These are phyloP conservation scores for Solanum tarapatanum DNA, from an alignment of 257 asterid species.

Conservation along the genomic window DNA sequence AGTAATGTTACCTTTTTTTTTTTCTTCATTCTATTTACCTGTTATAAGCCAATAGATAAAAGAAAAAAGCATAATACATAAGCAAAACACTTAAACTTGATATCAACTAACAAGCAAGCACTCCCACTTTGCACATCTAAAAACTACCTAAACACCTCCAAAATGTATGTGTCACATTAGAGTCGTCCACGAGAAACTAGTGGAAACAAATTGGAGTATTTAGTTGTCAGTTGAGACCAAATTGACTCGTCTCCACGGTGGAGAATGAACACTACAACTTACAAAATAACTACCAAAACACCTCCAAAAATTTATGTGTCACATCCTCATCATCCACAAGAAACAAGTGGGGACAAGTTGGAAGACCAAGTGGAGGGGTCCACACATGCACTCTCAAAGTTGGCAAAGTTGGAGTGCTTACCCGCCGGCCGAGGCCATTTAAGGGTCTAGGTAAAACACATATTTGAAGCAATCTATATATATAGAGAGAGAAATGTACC, in stretches of 20 bases:
- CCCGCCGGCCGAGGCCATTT: accelerated
- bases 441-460: background rate
- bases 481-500: slow-evolving; percentile 12
- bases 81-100: too few relatives aligned
- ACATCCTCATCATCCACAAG: background rate
- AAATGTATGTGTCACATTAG: background rate
- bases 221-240: too few relatives aligned
- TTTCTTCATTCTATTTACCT: background rate
- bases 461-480: background rate
- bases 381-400: background rate
- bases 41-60: too few relatives aligned
- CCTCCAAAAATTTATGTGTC: background rate
- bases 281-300: background rate
- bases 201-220: too few relatives aligned
- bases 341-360: background rate
- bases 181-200: too few relatives aligned
- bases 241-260: background rate
- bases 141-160: background rate
- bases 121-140: too few relatives aligned
- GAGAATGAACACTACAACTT: background rate
- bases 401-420: background rate
- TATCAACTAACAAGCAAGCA: too few relatives aligned
- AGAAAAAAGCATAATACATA: too few relatives aligned
- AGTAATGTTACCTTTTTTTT: background rate
- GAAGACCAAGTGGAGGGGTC: background rate